These are phyloP conservation scores for Candida khao-thaluensis DNA, from an alignment of 805 yeast genomes.

Conservation along the genomic window DNA sequence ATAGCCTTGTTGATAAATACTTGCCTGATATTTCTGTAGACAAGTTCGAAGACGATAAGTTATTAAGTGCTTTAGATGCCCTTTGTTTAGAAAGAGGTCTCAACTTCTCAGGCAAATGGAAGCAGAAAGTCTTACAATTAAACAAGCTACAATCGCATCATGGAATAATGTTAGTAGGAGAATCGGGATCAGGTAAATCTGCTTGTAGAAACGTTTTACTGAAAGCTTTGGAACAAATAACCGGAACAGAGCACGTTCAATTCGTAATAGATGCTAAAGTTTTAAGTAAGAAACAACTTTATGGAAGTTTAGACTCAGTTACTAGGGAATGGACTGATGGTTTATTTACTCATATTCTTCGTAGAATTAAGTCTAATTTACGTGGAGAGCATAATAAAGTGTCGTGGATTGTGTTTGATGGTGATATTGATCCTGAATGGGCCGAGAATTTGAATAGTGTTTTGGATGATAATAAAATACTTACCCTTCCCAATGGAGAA, in stretches of 20 bases:
- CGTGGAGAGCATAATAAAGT: conserved; percentile 57
- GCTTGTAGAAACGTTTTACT: conserved; percentile 50
- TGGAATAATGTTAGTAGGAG: conserved; percentile 81
- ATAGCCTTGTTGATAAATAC: conserved; percentile 16
- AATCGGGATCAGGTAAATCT: conserved; percentile 74
- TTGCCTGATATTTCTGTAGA: conserved; percentile 24
- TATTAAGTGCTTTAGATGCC: conserved; percentile 17
- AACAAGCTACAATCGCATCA: conserved; percentile 64
- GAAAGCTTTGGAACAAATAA: conserved; percentile 37
- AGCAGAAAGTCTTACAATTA: conserved; percentile 45
- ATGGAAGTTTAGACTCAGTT: conserved; percentile 67
- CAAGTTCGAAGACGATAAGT: conserved; percentile 20
- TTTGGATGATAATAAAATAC: conserved; percentile 77
- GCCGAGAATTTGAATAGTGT: conserved; percentile 88
- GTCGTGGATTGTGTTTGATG: conserved; percentile 85
- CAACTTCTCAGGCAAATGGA: conserved; percentile 3
- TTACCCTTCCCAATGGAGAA: conserved; percentile 90
- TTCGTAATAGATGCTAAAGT: conserved; percentile 74
- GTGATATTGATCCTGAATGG: conserved; percentile 94
- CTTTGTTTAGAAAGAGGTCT: conserved; percentile 5
- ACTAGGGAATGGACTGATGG: conserved; percentile 96
- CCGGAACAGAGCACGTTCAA: conserved; percentile 35
- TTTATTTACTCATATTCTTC: conserved; percentile 62
- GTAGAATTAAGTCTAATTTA: conserved; percentile 54
- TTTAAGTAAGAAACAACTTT: conserved; percentile 59